phyloP scores from a whole-genome alignment of 495 filamentous ascomycete species.

The Hypoxylon rickii region DNA sequence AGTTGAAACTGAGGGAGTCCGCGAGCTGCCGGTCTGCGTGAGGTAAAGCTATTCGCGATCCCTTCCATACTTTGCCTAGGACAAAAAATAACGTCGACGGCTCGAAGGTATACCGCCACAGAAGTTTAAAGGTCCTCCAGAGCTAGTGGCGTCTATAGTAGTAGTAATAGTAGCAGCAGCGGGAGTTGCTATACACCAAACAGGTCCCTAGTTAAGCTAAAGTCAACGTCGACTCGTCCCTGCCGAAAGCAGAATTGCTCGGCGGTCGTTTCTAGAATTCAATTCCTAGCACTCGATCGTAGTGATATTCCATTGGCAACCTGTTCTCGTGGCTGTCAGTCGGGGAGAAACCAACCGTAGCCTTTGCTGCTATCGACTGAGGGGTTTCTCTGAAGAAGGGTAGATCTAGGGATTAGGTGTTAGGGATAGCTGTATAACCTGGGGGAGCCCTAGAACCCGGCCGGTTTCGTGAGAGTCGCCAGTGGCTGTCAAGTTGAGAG shows the following conservation, averaged over 20 bases:
- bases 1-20: slow-evolving; percentile 39
- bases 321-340: too few species aligned
- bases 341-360: too few species aligned
- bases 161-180: too few species aligned
- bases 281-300: background rate
- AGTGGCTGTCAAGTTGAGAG: background rate
- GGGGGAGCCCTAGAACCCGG: slow-evolving; percentile 22
- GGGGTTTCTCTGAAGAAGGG: background rate
- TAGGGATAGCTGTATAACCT: too few species aligned
- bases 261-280: background rate
- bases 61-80: slow-evolving; percentile 35
- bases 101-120: background rate
- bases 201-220: background rate
- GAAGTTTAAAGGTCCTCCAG: background rate
- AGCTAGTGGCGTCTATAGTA: slow-evolving; percentile 5
- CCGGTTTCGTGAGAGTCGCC: slow-evolving; percentile 2
- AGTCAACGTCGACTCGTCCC: background rate
- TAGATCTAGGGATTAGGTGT: background rate
- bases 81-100: background rate
- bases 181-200: too few species aligned
- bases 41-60: slow-evolving; percentile 35
- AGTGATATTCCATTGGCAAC: background rate
- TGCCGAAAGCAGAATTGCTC: background rate
- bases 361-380: too few species aligned
- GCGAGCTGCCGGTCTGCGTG: slow-evolving; percentile 38